These are phyloP conservation scores for Scedosporium dehoogii DNA, from an alignment of 2,329 filamentous ascomycete species.

Conservation along the genomic window DNA sequence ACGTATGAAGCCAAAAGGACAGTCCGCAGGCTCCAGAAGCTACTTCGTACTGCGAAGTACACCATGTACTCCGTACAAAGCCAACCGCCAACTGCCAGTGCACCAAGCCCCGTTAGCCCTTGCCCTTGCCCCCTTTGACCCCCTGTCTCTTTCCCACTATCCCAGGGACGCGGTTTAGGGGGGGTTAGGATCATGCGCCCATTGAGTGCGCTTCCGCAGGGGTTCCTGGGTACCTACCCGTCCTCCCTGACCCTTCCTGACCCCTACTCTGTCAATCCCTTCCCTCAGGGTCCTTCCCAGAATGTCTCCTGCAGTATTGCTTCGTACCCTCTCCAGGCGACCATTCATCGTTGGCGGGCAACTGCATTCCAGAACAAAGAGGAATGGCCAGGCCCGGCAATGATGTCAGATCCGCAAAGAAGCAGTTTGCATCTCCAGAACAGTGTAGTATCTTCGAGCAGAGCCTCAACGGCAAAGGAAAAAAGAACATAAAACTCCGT, in stretches of 20 bases:
- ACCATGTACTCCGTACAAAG: no score
- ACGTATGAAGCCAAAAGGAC: no score
- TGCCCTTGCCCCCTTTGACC: not conserved
- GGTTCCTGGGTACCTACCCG: not conserved
- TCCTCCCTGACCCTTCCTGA: not conserved
- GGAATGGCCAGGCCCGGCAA: no score
- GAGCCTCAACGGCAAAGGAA: not conserved
- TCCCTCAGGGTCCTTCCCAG: not conserved
- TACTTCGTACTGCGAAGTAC: no score
- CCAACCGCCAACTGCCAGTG: no score
- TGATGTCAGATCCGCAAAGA: not conserved
- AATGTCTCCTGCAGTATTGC: not conserved
- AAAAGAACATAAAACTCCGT: not conserved
- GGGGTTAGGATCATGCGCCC: not conserved
- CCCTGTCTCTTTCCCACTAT: not conserved
- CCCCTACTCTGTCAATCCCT: no score
- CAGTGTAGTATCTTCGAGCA: not conserved
- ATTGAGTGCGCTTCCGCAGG: not conserved
- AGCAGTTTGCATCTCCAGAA: not conserved
- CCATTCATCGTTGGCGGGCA: not conserved
- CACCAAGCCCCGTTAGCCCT: no score
- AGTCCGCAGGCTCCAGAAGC: no score
- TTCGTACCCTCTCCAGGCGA: not conserved
- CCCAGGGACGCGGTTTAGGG: not conserved
- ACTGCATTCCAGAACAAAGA: no score